phyloP scores from a whole-genome alignment of 495 filamentous ascomycete species.

The Lasiosphaeria miniovina region DNA sequence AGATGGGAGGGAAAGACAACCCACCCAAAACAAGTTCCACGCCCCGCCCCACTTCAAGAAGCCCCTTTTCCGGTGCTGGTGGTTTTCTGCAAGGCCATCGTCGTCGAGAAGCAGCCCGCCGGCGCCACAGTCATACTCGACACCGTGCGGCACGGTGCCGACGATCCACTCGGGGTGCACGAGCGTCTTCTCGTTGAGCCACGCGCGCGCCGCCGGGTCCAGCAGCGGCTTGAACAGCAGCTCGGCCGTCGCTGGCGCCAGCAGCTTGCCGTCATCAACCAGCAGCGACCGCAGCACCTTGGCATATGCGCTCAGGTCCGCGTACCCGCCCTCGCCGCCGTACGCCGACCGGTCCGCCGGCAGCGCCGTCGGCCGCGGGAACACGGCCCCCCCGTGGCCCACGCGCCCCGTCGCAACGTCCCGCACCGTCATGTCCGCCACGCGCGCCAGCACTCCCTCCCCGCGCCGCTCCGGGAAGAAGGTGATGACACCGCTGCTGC shows the following conservation, averaged over 20 bases:
- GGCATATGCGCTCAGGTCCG: conserved; percentile 26
- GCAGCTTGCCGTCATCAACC: conserved; percentile 30
- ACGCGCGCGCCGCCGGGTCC: conserved; percentile 15
- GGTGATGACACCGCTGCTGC: too few relatives aligned
- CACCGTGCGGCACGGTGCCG: conserved; percentile 17
- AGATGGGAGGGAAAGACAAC: conserved; percentile 7
- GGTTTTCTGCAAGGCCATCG: neutral
- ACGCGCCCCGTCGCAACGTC: conserved; percentile 17
- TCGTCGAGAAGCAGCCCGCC: conserved; percentile 32
- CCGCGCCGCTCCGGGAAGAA: conserved; percentile 28
- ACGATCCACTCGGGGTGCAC: conserved; percentile 25
- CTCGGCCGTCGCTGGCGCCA: conserved; percentile 23
- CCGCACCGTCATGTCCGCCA: conserved; percentile 24
- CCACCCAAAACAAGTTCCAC: conserved; percentile 33
- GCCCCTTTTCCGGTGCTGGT: conserved; percentile 26
- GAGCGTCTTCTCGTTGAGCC: conserved; percentile 16
- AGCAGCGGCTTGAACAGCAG: conserved; percentile 33
- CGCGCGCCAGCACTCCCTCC: neutral
- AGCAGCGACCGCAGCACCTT: conserved; percentile 29
- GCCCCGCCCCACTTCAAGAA: conserved; percentile 38
- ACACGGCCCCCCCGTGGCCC: neutral
- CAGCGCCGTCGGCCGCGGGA: neutral
- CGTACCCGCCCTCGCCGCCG: conserved; percentile 34
- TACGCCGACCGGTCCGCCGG: conserved; percentile 10
- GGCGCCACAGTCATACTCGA: conserved; percentile 34